Base-by-base conservation (phyloP, 441 rosid genomes). In the Sinapis alba region DNA sequence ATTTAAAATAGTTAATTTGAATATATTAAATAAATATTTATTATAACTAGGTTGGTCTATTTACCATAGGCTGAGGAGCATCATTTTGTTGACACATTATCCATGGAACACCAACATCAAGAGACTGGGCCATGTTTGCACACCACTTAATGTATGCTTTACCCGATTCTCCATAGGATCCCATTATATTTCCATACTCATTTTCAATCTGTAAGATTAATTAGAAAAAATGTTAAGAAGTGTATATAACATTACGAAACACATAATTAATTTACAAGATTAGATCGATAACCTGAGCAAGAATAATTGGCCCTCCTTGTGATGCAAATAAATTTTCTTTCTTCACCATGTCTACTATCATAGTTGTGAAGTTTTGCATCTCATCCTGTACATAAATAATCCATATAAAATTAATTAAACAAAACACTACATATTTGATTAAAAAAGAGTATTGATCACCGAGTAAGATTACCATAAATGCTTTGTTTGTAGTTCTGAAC, bases 31-130 rank as follows among this genome's bases (percentile, higher is more conserved):
- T 16, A 1, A 65, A 34, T 34, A 38, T 12, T 18, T 10, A 20
- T 62, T 19, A 20, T 45, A 26, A 15, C 27, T 41, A 28, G 34
- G 0, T 0, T 12, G 30, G 10, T 2, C 12, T 21, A 62, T 11
- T 69, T 51, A 90, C 91, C 85, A 94, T 85, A 5, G 91, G 88
- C 5, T 71, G 65, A 2, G 97, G 97, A 10, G 97, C 38, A 34
- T 34, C 38, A 34, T 34, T 34, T 34, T 34, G 38, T 9, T 34
- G 38, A 34, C 38, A 96, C 97, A 94, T 94, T 4, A 94, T 69
- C 97, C 96, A 94, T 4, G 97, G 97, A 12, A 92, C 82, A 7
- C 89, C 92, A 58, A 88, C 43, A 2, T 83, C 18, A 15, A 66
- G 86, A 12, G 86, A 73, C 9, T 72, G 34, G 19, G 91, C 97